Conservation (phyloP, 1,139 yeast species). For the Casaregolazyma lundiana region DNA sequence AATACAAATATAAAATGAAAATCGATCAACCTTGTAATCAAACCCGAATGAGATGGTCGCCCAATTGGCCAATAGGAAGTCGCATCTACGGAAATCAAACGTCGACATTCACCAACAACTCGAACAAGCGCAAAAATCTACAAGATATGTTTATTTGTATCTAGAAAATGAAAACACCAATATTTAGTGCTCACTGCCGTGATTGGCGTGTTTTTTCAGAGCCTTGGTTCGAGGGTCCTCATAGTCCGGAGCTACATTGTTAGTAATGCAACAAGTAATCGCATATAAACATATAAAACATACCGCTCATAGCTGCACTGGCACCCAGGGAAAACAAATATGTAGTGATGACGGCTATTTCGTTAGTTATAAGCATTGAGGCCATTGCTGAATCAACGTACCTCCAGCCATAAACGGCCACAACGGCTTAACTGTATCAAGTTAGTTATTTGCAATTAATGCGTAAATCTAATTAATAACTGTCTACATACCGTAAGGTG, state of each 20-base stretch:
- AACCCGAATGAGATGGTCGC: too few relatives aligned
- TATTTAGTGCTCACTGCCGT: constrained; percentile 7
- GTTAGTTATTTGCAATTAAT: constrained; percentile 1
- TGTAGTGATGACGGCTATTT: constrained; percentile 46
- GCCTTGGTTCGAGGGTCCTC: constrained; percentile 11
- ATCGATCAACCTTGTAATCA: too few relatives aligned
- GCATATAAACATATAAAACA: constrained; percentile 12
- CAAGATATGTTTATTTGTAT: not conserved
- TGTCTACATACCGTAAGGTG: constrained; percentile 38
- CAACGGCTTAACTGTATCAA: constrained; percentile 45
- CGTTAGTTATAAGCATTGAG: constrained; percentile 9
- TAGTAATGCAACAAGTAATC: not conserved
- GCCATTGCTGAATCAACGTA: constrained; percentile 24
- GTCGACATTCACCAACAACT: not conserved
- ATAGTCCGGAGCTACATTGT: constrained; percentile 10
- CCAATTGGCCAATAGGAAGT: not conserved
- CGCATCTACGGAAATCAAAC: too few relatives aligned
- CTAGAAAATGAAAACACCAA: not conserved
- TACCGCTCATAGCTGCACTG: constrained; percentile 48
- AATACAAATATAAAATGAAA: not conserved
- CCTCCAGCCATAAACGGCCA: constrained; percentile 69
- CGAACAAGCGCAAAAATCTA: not conserved
- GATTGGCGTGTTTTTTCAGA: constrained; percentile 11
- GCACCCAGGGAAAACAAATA: constrained; percentile 56
- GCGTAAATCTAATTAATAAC: not conserved